phyloP scores from a whole-genome alignment of 1,139 yeast species.

The Saccharomyces hybrid region DNA sequence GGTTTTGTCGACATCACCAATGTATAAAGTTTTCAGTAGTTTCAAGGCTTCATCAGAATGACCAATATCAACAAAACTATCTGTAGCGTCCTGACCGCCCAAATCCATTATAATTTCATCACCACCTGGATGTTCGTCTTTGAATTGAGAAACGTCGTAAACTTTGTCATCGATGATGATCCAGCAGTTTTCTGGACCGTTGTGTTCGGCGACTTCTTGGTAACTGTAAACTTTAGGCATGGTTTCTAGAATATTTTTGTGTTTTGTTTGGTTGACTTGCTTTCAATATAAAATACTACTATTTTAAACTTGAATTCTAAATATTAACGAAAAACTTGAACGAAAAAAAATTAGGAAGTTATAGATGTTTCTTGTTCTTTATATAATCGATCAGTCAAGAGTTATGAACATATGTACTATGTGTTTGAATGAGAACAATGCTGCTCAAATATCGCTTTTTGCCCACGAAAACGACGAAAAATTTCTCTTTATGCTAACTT shows the following conservation, averaged over 20 bases:
- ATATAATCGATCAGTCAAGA: background rate
- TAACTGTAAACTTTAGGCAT: conserved; percentile 41
- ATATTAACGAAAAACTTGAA: background rate
- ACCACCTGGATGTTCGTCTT: conserved; percentile 99
- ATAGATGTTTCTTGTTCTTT: background rate
- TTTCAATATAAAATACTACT: background rate
- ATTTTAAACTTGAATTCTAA: background rate
- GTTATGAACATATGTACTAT: background rate
- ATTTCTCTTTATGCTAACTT: background rate
- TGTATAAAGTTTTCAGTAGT: conserved; percentile 53
- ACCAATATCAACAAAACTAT: conserved; percentile 91
- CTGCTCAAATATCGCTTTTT: background rate
- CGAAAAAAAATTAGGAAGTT: background rate
- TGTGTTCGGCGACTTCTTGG: conserved; percentile 75
- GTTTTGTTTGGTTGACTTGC: conserved; percentile 6
- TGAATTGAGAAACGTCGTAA: conserved; percentile 72
- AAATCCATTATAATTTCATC: conserved; percentile 89
- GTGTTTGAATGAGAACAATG: background rate
- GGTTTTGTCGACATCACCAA: conserved; percentile 56
- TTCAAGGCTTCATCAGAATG: conserved; percentile 95
- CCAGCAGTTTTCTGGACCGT: conserved; percentile 76
- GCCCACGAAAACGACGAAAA: conserved; percentile 1
- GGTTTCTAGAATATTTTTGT: conserved; percentile 5
- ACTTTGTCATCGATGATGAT: conserved; percentile 85
- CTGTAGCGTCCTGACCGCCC: conserved; percentile 92